Evolutionary conservation across 75 land plant genomes (phyloP).

Genomic region (Cryptomeria japonica): DNA sequence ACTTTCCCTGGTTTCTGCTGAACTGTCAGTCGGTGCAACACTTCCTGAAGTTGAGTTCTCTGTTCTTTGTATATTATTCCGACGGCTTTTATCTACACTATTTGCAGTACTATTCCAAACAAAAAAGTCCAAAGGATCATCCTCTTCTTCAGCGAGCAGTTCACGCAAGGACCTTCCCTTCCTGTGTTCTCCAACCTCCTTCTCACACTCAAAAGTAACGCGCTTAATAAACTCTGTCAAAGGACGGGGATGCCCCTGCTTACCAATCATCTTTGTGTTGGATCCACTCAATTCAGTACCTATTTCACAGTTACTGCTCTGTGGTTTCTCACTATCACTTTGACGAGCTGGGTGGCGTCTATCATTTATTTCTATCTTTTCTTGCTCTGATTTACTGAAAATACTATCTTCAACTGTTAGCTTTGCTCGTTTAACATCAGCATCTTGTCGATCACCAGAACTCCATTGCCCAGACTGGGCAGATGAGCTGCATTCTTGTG

Average conservation of each 20-base stretch:
- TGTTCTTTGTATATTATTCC: not conserved
- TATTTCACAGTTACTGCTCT: slow-evolving; percentile 3
- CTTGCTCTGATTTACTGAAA: not conserved
- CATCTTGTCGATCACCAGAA: not conserved
- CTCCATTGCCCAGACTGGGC: not conserved
- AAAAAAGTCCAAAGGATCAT: slow-evolving; percentile 50
- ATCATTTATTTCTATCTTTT: slow-evolving; percentile 2
- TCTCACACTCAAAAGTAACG: slow-evolving; percentile 46
- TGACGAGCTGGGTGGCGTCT: not conserved
- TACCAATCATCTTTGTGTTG: not conserved
- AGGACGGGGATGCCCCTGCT: not conserved
- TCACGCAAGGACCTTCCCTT: slow-evolving; percentile 36
- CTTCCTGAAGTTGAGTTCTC: slow-evolving; percentile 29
- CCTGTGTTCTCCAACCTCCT: slow-evolving; percentile 13
- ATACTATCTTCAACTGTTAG: not conserved
- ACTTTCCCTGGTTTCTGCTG: slow-evolving; percentile 17
- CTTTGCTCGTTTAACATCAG: not conserved
- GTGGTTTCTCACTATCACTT: not conserved
- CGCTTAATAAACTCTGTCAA: slow-evolving; percentile 25
- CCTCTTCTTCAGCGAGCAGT: slow-evolving; percentile 44
- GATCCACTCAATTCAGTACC: not conserved
- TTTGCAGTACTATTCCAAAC: slow-evolving; percentile 54
- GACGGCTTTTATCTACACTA: slow-evolving; percentile 20
- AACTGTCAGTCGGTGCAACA: slow-evolving; percentile 21
- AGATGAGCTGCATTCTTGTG: not conserved